phyloP scores from a whole-genome alignment of 148 eudicot genomes.

The Rhododendron griersonianum region DNA sequence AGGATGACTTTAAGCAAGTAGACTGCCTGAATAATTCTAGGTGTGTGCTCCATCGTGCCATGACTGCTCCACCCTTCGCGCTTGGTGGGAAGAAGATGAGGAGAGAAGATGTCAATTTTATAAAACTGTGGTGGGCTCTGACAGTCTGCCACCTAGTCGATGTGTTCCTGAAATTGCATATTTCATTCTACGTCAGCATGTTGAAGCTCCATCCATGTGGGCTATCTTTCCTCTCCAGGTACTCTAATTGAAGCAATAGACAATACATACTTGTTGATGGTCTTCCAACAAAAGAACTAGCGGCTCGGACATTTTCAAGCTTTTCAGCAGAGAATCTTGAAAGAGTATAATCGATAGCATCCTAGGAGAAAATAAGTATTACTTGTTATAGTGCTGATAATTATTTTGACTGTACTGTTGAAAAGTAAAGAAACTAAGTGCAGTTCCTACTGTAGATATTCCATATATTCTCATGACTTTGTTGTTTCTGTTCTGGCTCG shows the following conservation, averaged over 20 bases:
- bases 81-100: slow-evolving; percentile 99
- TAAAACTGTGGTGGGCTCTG: slow-evolving; percentile 65
- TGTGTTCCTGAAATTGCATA: slow-evolving; percentile 79
- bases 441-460: not conserved
- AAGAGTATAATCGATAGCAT: not conserved
- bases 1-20: not conserved
- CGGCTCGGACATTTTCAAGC: not conserved
- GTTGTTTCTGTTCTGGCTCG: not conserved
- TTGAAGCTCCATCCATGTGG: slow-evolving; percentile 99
- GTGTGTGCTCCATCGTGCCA: slow-evolving; percentile 99
- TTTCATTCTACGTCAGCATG: slow-evolving; percentile 79
- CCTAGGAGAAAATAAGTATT: not conserved
- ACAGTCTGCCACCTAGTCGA: slow-evolving; percentile 61
- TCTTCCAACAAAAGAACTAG: not conserved
- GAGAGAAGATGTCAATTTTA: slow-evolving; percentile 70
- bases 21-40: slow-evolving; percentile 27
- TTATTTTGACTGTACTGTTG: not conserved
- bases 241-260: slow-evolving; percentile 19
- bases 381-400: not conserved
- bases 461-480: not conserved
- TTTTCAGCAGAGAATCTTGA: not conserved
- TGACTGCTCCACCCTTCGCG: slow-evolving; percentile 91
- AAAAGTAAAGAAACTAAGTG: not conserved
- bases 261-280: not conserved
- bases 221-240: slow-evolving; percentile 99